Percentiles rank a stretch among this genome's conserved stretches.
These are phyloP conservation scores for Eutrema heterophyllum DNA, from an alignment of 345 rosid genomes.

Conservation along the genomic window DNA sequence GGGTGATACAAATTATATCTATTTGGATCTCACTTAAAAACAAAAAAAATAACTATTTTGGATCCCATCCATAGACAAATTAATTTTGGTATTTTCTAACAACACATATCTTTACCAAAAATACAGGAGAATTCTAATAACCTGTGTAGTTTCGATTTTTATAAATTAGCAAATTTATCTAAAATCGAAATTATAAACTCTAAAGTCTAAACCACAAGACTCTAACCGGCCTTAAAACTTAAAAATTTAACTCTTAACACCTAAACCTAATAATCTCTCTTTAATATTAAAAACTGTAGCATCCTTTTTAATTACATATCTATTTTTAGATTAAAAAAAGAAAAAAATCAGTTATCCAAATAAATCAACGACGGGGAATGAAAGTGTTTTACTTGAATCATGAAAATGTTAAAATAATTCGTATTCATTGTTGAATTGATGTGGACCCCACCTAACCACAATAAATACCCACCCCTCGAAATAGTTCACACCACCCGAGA, in stretches of 20 bases:
- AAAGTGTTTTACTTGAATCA: constrained; percentile 1
- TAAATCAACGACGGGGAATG: not conserved
- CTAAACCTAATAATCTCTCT: not conserved
- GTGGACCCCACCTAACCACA: not conserved
- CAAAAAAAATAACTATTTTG: no score
- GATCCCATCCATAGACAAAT: not conserved
- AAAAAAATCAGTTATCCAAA: not conserved
- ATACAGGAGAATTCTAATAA: not conserved
- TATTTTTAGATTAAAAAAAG: not conserved
- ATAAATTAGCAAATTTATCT: not conserved
- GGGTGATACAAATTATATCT: not conserved
- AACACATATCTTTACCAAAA: not conserved
- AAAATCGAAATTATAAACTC: not conserved
- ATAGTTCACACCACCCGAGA: constrained; percentile 21
- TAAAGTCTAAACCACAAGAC: no score
- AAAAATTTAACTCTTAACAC: not conserved
- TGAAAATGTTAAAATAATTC: not conserved
- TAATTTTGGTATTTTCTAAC: not conserved
- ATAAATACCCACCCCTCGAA: constrained; percentile 10
- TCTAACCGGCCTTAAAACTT: no score
- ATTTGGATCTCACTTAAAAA: no score
- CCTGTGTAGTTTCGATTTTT: not conserved
- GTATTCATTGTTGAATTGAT: not conserved
- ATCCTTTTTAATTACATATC: not conserved
- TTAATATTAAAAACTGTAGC: not conserved